Evolutionary conservation across 805 yeast species (phyloP), one percentile per base, ranked within the genome.

Genomic region (Ogataea degrootiae): DNA sequence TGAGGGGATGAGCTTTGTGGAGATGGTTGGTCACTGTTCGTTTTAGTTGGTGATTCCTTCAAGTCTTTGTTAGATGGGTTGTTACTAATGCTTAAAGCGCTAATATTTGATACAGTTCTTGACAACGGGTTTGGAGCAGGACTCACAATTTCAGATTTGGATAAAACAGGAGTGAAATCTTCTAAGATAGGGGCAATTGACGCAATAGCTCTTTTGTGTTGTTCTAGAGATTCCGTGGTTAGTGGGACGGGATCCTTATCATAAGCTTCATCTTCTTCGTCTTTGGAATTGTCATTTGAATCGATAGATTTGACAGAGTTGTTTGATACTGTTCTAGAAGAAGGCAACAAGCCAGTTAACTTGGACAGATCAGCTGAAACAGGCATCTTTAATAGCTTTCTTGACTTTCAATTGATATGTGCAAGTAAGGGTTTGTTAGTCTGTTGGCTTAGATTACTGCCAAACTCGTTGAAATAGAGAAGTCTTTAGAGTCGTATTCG

Each of bases 151-250:
- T 68, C 72, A 3, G 69, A 63, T 47, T 65, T 66, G 0, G 84
- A 76, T 0, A 90, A 77, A 59, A 84, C 86, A 5, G 94, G 94
- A 5, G 80, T 76, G 63, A 84, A 87, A 1, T 83, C 90, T 45
- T 67, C 60, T 37, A 87, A 65, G 60, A 86, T 84, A 2, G 95
- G 94, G 0, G 92, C 92, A 39, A 86, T 80, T 0, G 88, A 77
- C 11, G 87, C 91, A 72, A 85, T 82, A 12, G 92, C 92, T 52
- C 73, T 79, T 56, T 73, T 73, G 33, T 67, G 71, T 37, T 61
- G 63, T 19, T 59, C 67, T 29, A 67, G 44, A 1, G 70, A 56
- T 34, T 65, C 67, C 21, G 61, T 49, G 9, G 69, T 65, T 11
- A 67, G 45, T 5, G 69, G 67, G 31, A 53, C 51, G 2, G 63